Conservation (phyloP, 345 rosid genomes). For the Populus alba region DNA sequence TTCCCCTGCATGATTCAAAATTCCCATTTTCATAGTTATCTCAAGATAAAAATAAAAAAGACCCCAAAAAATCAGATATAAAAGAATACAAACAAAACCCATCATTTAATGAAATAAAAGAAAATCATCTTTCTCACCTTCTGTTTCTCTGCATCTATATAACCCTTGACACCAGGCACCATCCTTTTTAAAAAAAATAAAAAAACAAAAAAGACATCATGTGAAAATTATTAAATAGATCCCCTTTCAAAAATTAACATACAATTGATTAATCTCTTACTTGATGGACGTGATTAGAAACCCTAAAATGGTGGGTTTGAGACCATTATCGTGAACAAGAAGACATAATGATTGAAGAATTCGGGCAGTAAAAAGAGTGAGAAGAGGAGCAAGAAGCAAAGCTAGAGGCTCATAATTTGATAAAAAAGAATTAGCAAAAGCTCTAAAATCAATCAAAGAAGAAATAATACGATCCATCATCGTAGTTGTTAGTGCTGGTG, state of each 20-base stretch:
- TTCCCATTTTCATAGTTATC: not conserved
- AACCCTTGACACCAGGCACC: constrained; percentile 75
- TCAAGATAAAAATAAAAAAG: not conserved
- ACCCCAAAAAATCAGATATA: not conserved
- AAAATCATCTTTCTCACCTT: constrained; percentile 52
- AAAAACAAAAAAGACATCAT: not conserved
- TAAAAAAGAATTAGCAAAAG: constrained; percentile 52
- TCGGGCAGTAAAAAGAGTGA: constrained; percentile 60
- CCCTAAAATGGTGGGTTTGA: constrained; percentile 49
- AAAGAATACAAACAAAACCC: not conserved
- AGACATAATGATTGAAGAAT: constrained; percentile 44
- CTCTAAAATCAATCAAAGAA: constrained; percentile 36
- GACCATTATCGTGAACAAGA: constrained; percentile 57
- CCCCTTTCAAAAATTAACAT: not conserved
- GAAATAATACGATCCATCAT: not conserved
- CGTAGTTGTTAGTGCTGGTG: not conserved
- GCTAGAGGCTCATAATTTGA: constrained; percentile 69
- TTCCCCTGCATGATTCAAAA: constrained; percentile 6
- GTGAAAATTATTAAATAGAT: not conserved
- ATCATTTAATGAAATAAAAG: not conserved
- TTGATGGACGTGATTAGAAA: constrained; percentile 58
- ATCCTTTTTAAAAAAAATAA: constrained; percentile 35
- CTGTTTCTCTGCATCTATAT: constrained; percentile 87
- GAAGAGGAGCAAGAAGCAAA: constrained; percentile 57
- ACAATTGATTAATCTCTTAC: constrained; percentile 29